Base-by-base conservation (phyloP, 1,139 yeast species). In the Schwanniomyces etchellsii region DNA sequence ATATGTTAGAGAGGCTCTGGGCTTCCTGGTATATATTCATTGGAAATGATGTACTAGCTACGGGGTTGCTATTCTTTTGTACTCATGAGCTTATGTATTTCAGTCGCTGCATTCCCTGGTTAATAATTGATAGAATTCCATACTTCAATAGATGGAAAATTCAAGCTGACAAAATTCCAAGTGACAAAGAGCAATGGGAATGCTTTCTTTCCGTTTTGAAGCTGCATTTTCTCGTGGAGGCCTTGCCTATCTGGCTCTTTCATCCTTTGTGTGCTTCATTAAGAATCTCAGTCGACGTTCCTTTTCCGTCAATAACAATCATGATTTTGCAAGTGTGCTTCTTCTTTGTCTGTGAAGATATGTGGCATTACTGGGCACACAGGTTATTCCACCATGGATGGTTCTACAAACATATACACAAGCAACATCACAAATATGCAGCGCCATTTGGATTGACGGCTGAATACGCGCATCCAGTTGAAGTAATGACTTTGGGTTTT, bases 381-480 rank as follows among this genome's bases (percentile, higher is more conserved):
- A 76, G 97, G 45, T 70, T 79, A 21, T 77, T 89, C 57, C 97
- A 89, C 57, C 71, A 77, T 50, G 95, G 95, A 32, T 70, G 77
- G 43, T 79, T 89, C 52, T 89, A 89, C 72, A 85, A 83, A 62
- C 74, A 81, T 55, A 85, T 89, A 46, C 97, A 89, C 67, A 89
- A 89, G 64, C 94, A 85, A 64, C 97, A 89, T 60, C 97, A 89
- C 61, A 79, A 88, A 57, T 89, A 88, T 54, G 95, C 96, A 16
- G 96, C 96, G 24, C 97, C 97, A 20, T 89, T 89, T 54, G 97
- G 97, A 14, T 67, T 89, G 39, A 81, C 96, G 32, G 97, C 97
- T 16, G 97, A 89, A 60, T 89, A 89, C 54, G 97, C 97, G 5
- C 96, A 89, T 51, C 97, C 97, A 3, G 68, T 81, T 20, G 97